Base-by-base conservation (phyloP, 164 flowering plant species). In the Berberis thunbergii region DNA sequence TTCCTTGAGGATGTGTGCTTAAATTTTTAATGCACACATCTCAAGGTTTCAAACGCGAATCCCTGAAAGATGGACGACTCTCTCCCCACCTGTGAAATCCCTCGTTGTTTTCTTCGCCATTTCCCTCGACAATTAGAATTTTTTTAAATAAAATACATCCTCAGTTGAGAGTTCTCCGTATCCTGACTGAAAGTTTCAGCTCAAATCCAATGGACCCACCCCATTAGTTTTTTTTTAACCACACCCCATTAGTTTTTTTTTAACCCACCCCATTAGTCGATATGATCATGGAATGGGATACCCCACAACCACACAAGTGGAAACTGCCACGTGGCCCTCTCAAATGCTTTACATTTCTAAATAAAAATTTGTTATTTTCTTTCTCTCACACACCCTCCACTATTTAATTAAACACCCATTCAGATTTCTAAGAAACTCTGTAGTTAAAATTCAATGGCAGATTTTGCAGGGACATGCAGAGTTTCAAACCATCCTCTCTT, bases 381-480 rank as follows among this genome's bases (percentile, higher is more conserved):
- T 54, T 3, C 57, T 54, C 41, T 54, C 10, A 52, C 2, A 1
- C 54, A 66, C 65, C 13, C 57, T 71, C 42, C 57, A 54, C 41
- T 66, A 59, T 43, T 69, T 63, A 60, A 70, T 69, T 63, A 60
- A 70, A 67, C 60, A 50, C 64, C 43, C 2, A 1, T 49, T 11
- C n/a, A 43, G 45, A 9, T 26, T 54, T 66, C 67, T 55, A 41
- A 50, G 54, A 55, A 58, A 40, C 61, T 53, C 65, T 62, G 50
- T 39, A 49, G 11, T 44, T 65, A 49, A 64, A 48, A 41, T 39
- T 49, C 42, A 45, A 71, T 78, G 82, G 75, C 70, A 42, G 74
- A 75, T 41, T 73, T 74, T 49, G 49, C 62, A 43, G 70, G 50
- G 59, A 53, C 54, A 44, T 75, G 43, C 78, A 75, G 49, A 77